Conservation (phyloP, 495 filamentous ascomycete species). For the Annulohypoxylon maeteangense region DNA sequence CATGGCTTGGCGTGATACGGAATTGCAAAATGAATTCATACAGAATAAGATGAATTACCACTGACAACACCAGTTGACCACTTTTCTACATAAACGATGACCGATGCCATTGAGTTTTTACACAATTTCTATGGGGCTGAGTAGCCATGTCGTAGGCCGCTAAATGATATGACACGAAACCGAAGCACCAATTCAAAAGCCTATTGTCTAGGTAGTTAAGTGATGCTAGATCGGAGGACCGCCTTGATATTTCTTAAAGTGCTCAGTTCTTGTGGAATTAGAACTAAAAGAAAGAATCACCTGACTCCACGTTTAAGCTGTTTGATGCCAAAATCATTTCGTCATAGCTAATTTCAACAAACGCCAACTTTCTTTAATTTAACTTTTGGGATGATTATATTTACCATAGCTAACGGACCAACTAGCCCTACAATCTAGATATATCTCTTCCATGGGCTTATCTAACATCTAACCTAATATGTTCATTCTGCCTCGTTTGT, state of each 20-base stretch:
- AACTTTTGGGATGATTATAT: too few relatives aligned
- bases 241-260: not conserved
- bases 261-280: not conserved
- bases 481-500: not conserved
- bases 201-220: not conserved
- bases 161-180: not conserved
- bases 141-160: not conserved
- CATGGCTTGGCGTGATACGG: constrained; percentile 52
- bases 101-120: not conserved
- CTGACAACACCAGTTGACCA: constrained; percentile 5
- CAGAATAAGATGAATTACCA: constrained; percentile 45
- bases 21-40: constrained; percentile 49
- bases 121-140: not conserved
- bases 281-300: constrained; percentile 16
- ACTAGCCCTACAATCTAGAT: too few relatives aligned
- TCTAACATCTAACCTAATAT: not conserved
- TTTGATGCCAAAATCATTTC: constrained; percentile 29
- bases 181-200: not conserved
- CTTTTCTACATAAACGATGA: not conserved
- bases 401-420: too few relatives aligned
- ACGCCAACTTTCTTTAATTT: not conserved
- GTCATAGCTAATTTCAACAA: constrained; percentile 28
- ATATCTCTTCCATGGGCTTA: too few relatives aligned
- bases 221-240: not conserved
- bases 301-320: constrained; percentile 31